Evolutionary conservation across 2,329 filamentous ascomycete species (phyloP), one percentile per base, ranked within the genome.

Genomic region (Byssothecium circinans): DNA sequence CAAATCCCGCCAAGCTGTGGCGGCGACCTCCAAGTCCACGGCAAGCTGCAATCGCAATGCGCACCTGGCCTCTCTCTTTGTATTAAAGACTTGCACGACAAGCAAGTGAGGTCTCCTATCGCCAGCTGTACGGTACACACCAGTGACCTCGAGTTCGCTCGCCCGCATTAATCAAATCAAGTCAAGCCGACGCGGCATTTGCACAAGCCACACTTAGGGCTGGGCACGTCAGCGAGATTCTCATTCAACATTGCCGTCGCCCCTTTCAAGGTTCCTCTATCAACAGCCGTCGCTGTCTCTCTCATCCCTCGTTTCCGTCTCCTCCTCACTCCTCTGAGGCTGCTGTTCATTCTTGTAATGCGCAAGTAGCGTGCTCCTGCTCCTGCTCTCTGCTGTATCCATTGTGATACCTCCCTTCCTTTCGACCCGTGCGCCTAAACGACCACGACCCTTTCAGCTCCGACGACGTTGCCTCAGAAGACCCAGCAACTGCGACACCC

Each of bases 391-490:
- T 2, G n/a, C 22, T 32, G 20, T 40, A 42, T 37, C 29, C 32
- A 15, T n/a, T 37, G 23, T 17, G 12, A 27, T 32, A 35, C 41
- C 37, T 27, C 44, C 36, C 32, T 34, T 37, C 25, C 34, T 52
- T 42, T 22, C 19, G 41, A 37, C 46, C 15, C 41, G 34, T 37
- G 40, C 48, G 19, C 41, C 30, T 34, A 38, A 11, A 8, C 29
- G 29, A 27, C 25, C 7, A 27, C 25, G 25, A 23, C 36, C 11
- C 37, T 27, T 40, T 53, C 37, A 44, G 33, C 35, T 50, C 48
- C 49, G 49, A 37, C 44, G 30, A 57, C 56, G 53, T 58, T 49
- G 53, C 51, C 47, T 51, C 51, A 49, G 47, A 39, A 42, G 33
- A 15, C 47, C 47, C 34, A 32, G 43, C 36, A 15, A 7, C 32